Conservation (phyloP, 2,329 filamentous ascomycete species). For the Ceratocystis ficicola region DNA sequence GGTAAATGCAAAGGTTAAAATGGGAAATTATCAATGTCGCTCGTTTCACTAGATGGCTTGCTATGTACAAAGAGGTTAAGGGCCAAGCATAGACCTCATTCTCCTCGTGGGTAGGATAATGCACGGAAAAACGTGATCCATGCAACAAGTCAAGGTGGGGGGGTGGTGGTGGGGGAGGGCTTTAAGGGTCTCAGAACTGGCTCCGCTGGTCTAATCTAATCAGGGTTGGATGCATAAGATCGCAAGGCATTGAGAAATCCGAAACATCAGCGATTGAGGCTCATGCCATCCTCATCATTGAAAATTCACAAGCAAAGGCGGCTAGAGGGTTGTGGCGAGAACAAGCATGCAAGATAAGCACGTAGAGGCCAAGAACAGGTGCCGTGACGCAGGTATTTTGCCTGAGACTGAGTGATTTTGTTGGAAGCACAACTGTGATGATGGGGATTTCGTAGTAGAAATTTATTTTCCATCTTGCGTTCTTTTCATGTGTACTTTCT, state of each 20-base stretch:
- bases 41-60: neutral
- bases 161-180: neutral
- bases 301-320: neutral
- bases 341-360: neutral
- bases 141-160: neutral
- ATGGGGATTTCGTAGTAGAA: neutral
- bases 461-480: neutral
- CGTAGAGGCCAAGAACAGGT: neutral
- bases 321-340: neutral
- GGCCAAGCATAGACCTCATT: neutral
- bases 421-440: neutral
- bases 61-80: neutral
- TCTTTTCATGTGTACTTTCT: neutral
- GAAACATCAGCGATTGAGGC: conserved; percentile 6
- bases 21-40: neutral
- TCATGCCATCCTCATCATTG: neutral
- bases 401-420: neutral
- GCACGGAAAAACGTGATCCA: neutral
- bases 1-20: neutral
- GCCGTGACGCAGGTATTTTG: neutral
- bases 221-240: neutral
- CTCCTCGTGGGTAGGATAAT: neutral
- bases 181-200: neutral
- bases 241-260: conserved; percentile 1
- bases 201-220: neutral